Base-by-base conservation (phyloP, 345 rosid species). In the Brassica rapa region DNA sequence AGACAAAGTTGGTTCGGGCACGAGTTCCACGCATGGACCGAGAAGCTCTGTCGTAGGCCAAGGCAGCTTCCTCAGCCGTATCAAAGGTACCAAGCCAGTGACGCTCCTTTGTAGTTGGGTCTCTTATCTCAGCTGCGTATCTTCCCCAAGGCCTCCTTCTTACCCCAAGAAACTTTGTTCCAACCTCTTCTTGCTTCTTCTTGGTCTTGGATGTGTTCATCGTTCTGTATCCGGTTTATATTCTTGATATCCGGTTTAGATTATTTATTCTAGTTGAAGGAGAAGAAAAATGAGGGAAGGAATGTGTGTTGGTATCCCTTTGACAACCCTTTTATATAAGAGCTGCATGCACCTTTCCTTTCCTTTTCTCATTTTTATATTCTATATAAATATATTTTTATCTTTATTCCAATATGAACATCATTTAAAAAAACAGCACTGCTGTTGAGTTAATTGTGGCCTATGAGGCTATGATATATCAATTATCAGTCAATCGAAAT, bases 61-160 rank as follows among this genome's bases (percentile, higher is more conserved):
- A 73, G 33, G 94, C 97, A 5, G 97, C 97, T 75, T 91, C 94
- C 75, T 89, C 91, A 0, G 92, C 94, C 0, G 94, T 91, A 82
- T 91, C 97, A 25, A 91, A 89, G 23, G 97, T 91, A 8, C 97
- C 94, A 1, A 91, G 87, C 97, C 97, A 91, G 80, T 88, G 97
- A 80, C 94, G 88, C 77, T 91, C 91, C 70, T 91, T 91, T 15
- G 97, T 89, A 6, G 89, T 82, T 24, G 97, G 97, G 86, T 91
- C 88, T 77, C 97, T 79, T 57, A 91, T 91, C 85, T 91, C 97
- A 1, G 94, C 97, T 0, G 97, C 94, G 63, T 91, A 89, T 73
- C 94, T 82, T 6, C 94, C 97, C 97, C 97, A 91, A 23, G 97
- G 97, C 76, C 97, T 74, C 21, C 97, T 78, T 68, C 97, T 66